Evolutionary conservation across 1,284 basidiomycete genomes (phyloP).

Genomic region (Sanguinoderma infundibulare): DNA sequence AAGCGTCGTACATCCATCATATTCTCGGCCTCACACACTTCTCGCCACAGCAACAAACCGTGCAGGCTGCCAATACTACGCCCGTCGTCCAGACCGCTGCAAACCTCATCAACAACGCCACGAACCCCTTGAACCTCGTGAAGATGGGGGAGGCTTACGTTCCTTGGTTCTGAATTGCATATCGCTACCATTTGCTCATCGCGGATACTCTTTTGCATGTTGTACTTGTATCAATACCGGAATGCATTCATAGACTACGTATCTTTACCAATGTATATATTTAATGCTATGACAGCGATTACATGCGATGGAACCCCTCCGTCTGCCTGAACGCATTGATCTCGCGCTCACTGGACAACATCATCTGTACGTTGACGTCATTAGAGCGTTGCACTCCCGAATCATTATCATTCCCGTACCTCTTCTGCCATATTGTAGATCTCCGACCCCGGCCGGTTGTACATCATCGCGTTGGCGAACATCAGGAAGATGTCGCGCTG

Average conservation of each 20-base stretch:
- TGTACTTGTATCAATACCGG: conserved; percentile 12
- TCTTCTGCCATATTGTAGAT: conserved; percentile 90
- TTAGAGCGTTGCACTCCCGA: not conserved
- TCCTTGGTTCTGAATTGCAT: conserved; percentile 76
- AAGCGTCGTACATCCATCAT: not conserved
- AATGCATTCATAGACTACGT: conserved; percentile 9
- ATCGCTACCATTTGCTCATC: not conserved
- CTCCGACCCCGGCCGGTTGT: conserved; percentile 84
- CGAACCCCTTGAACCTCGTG: conserved; percentile 76
- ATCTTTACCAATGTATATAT: conserved; percentile 14
- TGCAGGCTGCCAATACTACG: conserved; percentile 42
- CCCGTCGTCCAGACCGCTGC: conserved; percentile 85
- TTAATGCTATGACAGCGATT: conserved; percentile 1
- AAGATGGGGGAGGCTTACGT: conserved; percentile 84
- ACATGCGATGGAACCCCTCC: conserved; percentile 57
- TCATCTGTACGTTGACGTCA: conserved; percentile 63
- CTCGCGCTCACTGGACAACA: conserved; percentile 79
- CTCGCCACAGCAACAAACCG: conserved; percentile 27
- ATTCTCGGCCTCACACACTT: not conserved
- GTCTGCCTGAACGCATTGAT: conserved; percentile 81
- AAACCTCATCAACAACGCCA: conserved; percentile 80
- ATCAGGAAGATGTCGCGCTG: conserved; percentile 90
- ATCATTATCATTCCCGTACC: conserved; percentile 42
- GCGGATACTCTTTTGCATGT: not conserved
- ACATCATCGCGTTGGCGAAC: conserved; percentile 97